A percentile compares a stretch with the other conserved stretches of the same genome.
These are phyloP conservation scores for Nicotiana tomentosiformis DNA, from an alignment of 257 asterid genomes.

Conservation along the genomic window DNA sequence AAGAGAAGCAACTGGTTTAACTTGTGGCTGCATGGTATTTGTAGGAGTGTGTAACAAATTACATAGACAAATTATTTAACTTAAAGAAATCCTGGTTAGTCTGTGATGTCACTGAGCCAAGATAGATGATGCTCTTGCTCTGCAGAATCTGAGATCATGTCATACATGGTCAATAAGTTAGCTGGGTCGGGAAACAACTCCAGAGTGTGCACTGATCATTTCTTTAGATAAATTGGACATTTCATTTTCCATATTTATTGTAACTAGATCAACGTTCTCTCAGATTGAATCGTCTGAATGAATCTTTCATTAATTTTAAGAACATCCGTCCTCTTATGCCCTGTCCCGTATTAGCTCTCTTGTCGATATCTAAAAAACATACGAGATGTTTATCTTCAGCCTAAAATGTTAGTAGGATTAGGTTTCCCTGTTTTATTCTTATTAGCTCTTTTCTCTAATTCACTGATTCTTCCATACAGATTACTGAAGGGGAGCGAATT, in stretches of 20 bases:
- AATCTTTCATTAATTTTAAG: background rate
- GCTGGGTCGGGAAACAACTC: background rate
- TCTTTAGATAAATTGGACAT: background rate
- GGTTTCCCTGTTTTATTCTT: background rate
- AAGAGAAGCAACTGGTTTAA: too few relatives aligned
- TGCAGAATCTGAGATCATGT: background rate
- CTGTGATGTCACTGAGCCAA: background rate
- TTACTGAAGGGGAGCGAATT: constrained; percentile 74
- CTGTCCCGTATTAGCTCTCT: background rate
- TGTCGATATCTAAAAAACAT: background rate
- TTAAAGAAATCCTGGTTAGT: background rate
- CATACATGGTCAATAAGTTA: background rate
- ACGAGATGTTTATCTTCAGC: background rate
- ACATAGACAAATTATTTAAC: too few relatives aligned
- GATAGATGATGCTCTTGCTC: background rate
- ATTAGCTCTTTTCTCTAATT: background rate
- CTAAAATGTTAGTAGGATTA: background rate
- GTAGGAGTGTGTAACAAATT: too few relatives aligned
- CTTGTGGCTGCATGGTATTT: too few relatives aligned
- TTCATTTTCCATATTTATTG: background rate
- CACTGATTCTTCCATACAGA: constrained; percentile 28
- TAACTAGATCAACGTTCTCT: background rate
- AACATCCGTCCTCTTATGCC: background rate
- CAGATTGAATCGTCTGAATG: background rate
- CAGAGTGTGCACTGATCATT: background rate